Conservation (phyloP, 768 basidiomycete species). For the Naganishia kalamii region DNA sequence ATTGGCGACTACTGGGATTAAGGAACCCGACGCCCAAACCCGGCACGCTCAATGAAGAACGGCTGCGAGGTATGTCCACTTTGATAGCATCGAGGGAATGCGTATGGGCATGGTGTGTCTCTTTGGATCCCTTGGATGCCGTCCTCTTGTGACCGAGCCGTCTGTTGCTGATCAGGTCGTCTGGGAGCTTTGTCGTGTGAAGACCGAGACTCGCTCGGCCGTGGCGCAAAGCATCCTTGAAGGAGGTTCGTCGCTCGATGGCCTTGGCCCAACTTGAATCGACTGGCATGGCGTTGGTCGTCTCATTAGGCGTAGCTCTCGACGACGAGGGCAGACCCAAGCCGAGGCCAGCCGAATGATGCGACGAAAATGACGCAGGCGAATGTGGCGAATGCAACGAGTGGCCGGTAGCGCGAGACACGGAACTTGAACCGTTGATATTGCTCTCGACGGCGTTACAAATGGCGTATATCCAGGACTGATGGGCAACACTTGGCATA, state of each 20-base stretch:
- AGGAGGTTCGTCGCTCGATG: constrained; percentile 10
- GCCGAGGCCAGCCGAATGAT: neutral
- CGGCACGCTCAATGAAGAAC: constrained; percentile 11
- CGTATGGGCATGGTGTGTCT: constrained; percentile 1
- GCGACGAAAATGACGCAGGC: neutral
- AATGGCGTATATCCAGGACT: constrained; percentile 46
- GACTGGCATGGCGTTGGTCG: neutral
- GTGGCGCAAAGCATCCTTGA: constrained; percentile 21
- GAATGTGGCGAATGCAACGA: too few species aligned
- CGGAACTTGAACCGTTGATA: constrained; percentile 37
- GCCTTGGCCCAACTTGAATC: constrained; percentile 18
- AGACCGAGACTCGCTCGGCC: constrained; percentile 18
- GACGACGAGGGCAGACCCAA: constrained; percentile 1
- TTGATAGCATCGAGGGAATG: neutral
- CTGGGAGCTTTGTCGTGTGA: neutral
- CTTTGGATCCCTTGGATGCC: neutral
- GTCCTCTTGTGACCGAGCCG: neutral
- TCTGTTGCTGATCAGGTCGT: neutral
- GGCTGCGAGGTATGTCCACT: neutral
- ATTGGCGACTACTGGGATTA: constrained; percentile 16
- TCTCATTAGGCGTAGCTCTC: neutral
- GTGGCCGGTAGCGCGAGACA: neutral
- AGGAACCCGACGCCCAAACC: constrained; percentile 1
- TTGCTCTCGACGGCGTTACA: constrained; percentile 45
- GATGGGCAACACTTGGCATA: neutral